Evolutionary conservation across 108 stramenopile species (phyloP).

Genomic region (Chaetoceros muelleri): DNA sequence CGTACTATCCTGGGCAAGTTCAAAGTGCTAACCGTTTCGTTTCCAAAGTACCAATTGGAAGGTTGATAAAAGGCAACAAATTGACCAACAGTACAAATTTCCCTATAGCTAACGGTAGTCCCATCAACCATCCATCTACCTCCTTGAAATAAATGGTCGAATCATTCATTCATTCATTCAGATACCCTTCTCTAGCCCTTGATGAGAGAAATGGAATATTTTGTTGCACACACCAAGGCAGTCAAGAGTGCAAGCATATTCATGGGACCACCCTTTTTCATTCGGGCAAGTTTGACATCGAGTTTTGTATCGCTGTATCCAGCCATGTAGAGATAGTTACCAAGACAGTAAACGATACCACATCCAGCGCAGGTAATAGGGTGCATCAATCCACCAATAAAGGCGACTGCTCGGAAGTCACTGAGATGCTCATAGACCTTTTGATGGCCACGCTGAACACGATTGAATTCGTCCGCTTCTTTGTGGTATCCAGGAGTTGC

Average conservation of each 20-base stretch:
- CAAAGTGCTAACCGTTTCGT: no score
- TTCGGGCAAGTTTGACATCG: conserved; percentile 60
- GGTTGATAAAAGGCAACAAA: no score
- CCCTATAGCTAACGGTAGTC: no score
- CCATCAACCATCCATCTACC: no score
- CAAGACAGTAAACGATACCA: conserved; percentile 33
- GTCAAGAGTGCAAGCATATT: conserved; percentile 57
- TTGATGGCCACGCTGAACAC: conserved; percentile 85
- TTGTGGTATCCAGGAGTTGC: conserved; percentile 64
- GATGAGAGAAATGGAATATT: background rate
- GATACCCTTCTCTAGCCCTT: no score
- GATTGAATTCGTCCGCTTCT: conserved; percentile 80
- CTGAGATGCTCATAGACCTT: conserved; percentile 41
- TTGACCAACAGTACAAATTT: no score
- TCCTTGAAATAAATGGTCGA: no score
- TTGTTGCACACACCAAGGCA: conserved; percentile 5
- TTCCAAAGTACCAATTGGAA: no score
- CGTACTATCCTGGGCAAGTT: no score
- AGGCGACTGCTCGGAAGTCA: conserved; percentile 28
- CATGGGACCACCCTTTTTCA: conserved; percentile 57
- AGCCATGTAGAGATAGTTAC: conserved; percentile 35
- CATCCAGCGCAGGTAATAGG: conserved; percentile 32
- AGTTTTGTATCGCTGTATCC: conserved; percentile 57
- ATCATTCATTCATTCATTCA: no score
- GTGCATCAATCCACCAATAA: conserved; percentile 75